A percentile compares a stretch with the other conserved stretches of the same genome.
phyloP scores from a whole-genome alignment of 164 flowering plant species.

The Vitis amurensis region DNA sequence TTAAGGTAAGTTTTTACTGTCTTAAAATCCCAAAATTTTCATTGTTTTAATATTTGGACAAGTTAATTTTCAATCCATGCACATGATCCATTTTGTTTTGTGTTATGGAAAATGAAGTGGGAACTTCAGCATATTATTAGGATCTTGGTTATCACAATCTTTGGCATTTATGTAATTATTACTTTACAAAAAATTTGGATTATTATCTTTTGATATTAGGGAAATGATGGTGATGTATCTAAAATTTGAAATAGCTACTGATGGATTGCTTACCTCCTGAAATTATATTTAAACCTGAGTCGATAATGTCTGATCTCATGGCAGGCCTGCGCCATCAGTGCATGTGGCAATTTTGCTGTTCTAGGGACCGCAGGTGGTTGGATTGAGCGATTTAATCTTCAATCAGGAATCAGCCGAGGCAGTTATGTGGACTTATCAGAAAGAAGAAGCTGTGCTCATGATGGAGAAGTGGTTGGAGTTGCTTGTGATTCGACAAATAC shows the following conservation, averaged over 20 bases:
- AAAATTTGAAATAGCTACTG: too few relatives aligned
- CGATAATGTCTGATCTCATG: constrained; percentile 7
- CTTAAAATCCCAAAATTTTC: not conserved
- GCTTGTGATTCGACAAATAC: constrained; percentile 95
- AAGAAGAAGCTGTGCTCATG: constrained; percentile 58
- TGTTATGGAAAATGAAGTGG: too few relatives aligned
- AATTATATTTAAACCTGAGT: not conserved
- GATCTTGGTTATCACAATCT: too few relatives aligned
- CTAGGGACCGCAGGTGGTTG: constrained; percentile 96
- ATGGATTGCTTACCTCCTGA: too few relatives aligned
- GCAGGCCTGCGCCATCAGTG: constrained; percentile 87
- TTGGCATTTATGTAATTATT: too few relatives aligned
- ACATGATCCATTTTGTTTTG: too few relatives aligned
- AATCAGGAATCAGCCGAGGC: constrained; percentile 95
- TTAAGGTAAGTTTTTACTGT: constrained; percentile 47
- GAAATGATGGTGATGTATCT: too few relatives aligned
- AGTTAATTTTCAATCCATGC: not conserved
- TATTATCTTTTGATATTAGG: too few relatives aligned
- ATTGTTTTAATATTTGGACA: not conserved
- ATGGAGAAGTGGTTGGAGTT: constrained; percentile 82
- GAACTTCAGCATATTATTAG: too few relatives aligned
- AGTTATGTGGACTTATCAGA: constrained; percentile 64
- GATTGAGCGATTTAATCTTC: constrained; percentile 95
- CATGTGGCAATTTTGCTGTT: constrained; percentile 94
- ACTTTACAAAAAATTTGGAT: too few relatives aligned